Base-by-base conservation (phyloP, 2,329 filamentous ascomycete species). In the Paraphaeosphaeria sporulosa region DNA sequence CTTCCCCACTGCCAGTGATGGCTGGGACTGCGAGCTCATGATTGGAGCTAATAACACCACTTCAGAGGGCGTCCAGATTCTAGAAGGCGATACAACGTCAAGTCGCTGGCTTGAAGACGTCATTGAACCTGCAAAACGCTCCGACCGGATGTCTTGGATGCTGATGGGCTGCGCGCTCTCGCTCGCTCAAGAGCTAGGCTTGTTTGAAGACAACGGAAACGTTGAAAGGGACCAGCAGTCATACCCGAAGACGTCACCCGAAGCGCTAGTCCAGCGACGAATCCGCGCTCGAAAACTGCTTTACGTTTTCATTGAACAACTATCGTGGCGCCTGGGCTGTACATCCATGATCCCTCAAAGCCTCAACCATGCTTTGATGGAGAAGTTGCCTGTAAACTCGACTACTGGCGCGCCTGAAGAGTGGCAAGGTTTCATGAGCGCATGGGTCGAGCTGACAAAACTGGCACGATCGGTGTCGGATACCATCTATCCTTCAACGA, bases 121-220 rank as follows among this genome's bases (percentile, higher is more conserved):
- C 38, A 82, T 86, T 43, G 80, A 85, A 43, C 84, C 84, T 2
- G 82, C 84, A 1, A 81, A 82, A 60, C 76, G 83, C 57, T 86
- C 83, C 0, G 85, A 86, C 65, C 81, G 84, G 2, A 87, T 87
- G 84, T 86, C 85, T 0, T 87, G 85, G 85, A 87, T 86, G 81
- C 66, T 86, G 21, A 79, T 87, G 43, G 85, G 85, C 2, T 83
- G 81, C 64, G 85, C 83, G 0, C 67, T 84, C 25, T 84, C 83
- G 3, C 74, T 87, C 13, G 81, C 83, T 1, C 83, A 85, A 55
- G 83, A 86, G 62, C 72, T 85, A 25, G 80, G 83, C 2, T 75
- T 86, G n/a, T 81, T 84, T 61, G 78, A 84, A 52, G 76, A 81
- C 34, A 72, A 72, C 36, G 65, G 71, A 10, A 75, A 71, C 38